These are phyloP conservation scores for Silene coronaria DNA, from an alignment of 179 eudicot genomes.

Conservation along the genomic window DNA sequence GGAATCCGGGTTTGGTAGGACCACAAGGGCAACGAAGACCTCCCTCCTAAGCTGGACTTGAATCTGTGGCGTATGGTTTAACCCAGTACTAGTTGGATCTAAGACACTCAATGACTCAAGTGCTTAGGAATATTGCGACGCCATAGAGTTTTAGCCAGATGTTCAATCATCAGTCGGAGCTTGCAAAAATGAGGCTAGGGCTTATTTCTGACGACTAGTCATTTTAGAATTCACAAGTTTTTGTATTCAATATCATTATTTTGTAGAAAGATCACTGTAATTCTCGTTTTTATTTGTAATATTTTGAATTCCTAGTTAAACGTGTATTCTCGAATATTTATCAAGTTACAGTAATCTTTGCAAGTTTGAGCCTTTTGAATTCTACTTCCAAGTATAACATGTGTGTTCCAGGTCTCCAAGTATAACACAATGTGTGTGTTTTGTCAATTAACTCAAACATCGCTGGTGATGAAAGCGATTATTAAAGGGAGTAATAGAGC, in stretches of 20 bases:
- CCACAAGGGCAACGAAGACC: too few species aligned
- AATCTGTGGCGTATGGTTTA: too few species aligned
- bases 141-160: neutral
- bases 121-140: neutral
- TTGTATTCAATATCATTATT: neutral
- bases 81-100: too few species aligned
- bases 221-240: too few species aligned
- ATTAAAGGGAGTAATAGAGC: too few species aligned
- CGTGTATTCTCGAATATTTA: neutral
- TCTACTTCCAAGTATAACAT: neutral
- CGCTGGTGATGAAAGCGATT: too few species aligned
- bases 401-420: neutral
- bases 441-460: neutral
- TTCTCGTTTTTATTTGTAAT: neutral
- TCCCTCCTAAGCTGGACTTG: too few species aligned
- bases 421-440: neutral
- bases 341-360: neutral
- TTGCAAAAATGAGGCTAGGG: neutral
- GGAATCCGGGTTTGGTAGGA: too few species aligned
- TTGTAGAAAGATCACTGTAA: neutral
- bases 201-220: neutral
- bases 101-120: neutral
- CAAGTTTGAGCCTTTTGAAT: neutral
- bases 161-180: neutral
- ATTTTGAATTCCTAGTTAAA: neutral